A percentile compares a stretch with the other conserved stretches of the same genome.
Conservation (phyloP, 345 rosid species). For the Microthlaspi erraticum region DNA sequence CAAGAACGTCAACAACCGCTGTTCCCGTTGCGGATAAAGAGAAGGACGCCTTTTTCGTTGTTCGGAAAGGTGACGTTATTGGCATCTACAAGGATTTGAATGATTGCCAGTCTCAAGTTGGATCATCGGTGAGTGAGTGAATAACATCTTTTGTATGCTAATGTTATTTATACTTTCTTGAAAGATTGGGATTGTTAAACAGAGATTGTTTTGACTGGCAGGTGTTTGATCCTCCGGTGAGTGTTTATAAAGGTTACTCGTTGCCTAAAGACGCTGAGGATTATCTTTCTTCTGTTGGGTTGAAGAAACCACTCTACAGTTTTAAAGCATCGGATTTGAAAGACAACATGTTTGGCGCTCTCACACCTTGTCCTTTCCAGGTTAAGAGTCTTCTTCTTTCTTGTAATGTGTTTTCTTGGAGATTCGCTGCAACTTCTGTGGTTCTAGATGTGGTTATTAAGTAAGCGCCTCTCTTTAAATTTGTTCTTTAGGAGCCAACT, state of each 20-base stretch:
- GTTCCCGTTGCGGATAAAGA: constrained; percentile 50
- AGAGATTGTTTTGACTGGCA: constrained; percentile 19
- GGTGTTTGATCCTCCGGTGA: constrained; percentile 86
- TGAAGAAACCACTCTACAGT: constrained; percentile 77
- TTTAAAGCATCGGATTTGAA: constrained; percentile 73
- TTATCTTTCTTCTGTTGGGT: constrained; percentile 69
- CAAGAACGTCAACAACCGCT: constrained; percentile 40
- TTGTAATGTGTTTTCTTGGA: background rate
- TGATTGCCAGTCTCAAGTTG: constrained; percentile 87
- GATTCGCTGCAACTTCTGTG: background rate
- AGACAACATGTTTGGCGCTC: constrained; percentile 78
- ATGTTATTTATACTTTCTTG: background rate
- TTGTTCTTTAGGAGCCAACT: constrained; percentile 61
- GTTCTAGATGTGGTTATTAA: constrained; percentile 1
- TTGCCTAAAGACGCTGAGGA: constrained; percentile 63
- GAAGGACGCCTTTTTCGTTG: constrained; percentile 76
- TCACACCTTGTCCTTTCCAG: constrained; percentile 71
- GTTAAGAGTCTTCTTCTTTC: constrained; percentile 46
- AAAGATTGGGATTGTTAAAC: constrained; percentile 1
- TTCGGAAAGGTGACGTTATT: constrained; percentile 83
- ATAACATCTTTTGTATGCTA: constrained; percentile 1
- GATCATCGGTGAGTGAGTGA: constrained; percentile 63
- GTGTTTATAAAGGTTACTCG: constrained; percentile 76
- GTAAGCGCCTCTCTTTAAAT: background rate
- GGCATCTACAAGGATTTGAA: constrained; percentile 70